These are phyloP conservation scores for Pseudonectria foliicola DNA, from an alignment of 2,329 filamentous ascomycete species.

Conservation along the genomic window DNA sequence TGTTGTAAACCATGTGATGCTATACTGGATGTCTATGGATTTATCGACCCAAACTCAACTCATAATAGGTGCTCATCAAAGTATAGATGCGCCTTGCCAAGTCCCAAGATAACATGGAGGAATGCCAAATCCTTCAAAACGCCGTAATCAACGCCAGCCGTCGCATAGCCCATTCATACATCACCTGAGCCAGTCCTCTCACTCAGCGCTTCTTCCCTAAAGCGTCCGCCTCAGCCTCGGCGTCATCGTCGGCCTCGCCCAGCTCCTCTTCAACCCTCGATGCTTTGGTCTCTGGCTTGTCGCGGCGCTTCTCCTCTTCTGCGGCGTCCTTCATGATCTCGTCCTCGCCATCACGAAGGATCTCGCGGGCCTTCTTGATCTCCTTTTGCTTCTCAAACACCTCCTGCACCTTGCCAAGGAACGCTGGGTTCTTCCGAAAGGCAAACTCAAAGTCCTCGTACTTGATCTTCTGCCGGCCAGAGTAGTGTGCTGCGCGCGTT, in stretches of 20 bases:
- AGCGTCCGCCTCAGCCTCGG: conserved; percentile 34
- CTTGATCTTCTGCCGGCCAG: conserved; percentile 92
- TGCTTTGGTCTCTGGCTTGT: conserved; percentile 22
- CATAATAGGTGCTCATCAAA: too few species aligned
- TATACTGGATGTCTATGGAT: too few species aligned
- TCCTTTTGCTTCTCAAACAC: conserved; percentile 82
- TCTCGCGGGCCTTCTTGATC: conserved; percentile 75
- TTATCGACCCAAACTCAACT: too few species aligned
- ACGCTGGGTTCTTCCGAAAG: conserved; percentile 74
- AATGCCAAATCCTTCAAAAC: background rate
- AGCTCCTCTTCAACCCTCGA: conserved; percentile 41
- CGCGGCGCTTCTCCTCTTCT: conserved; percentile 34
- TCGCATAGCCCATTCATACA: background rate
- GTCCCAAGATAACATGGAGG: too few species aligned
- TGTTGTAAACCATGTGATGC: too few species aligned
- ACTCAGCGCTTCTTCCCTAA: conserved; percentile 31
- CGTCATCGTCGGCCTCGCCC: conserved; percentile 46
- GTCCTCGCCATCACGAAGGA: conserved; percentile 60
- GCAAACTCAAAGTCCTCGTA: conserved; percentile 97
- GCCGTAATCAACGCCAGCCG: background rate
- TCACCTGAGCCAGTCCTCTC: background rate
- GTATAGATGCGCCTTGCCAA: too few species aligned
- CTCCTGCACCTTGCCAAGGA: conserved; percentile 84
- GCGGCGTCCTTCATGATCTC: conserved; percentile 49
- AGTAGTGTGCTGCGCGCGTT: conserved; percentile 75